Evolutionary conservation across 306 rosid species (phyloP).

Genomic region (Hylodesmum podocarpum): DNA sequence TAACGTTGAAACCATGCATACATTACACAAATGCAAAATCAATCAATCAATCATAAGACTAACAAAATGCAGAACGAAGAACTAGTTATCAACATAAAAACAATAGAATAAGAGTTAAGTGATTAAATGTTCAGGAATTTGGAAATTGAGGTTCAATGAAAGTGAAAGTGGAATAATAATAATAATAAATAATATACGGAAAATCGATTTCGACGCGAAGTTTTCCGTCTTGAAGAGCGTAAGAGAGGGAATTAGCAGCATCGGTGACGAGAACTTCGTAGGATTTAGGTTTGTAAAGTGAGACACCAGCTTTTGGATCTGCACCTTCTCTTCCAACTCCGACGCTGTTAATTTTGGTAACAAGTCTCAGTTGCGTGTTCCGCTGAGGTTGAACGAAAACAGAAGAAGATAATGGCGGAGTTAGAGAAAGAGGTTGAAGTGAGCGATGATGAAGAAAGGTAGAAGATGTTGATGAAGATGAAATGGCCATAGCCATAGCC

Average conservation of each 20-base stretch:
- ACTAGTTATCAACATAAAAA: too few species aligned
- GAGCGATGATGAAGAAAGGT: conserved; percentile 4
- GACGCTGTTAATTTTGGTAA: conserved; percentile 46
- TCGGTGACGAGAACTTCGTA: conserved; percentile 76
- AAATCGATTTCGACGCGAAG: conserved; percentile 89
- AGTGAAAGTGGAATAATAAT: not conserved
- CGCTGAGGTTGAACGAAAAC: conserved; percentile 5
- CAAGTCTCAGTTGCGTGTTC: not conserved
- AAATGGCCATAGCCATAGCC: conserved; percentile 29
- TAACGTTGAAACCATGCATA: conserved; percentile 13
- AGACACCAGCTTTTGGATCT: conserved; percentile 65
- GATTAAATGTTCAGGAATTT: not conserved
- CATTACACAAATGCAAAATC: not conserved
- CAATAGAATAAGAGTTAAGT: not conserved
- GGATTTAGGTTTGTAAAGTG: conserved; percentile 87
- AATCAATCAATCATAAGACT: not conserved
- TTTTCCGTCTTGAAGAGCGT: conserved; percentile 71
- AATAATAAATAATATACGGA: conserved; percentile 48
- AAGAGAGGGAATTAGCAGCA: conserved; percentile 77
- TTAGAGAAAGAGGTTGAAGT: not conserved
- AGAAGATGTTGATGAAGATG: conserved; percentile 37
- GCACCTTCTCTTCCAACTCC: conserved; percentile 38
- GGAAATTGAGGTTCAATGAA: not conserved
- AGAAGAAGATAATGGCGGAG: not conserved
- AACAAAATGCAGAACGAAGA: too few species aligned